Base-by-base conservation (phyloP, 1,284 basidiomycete genomes). In the Puccinia polysora region DNA sequence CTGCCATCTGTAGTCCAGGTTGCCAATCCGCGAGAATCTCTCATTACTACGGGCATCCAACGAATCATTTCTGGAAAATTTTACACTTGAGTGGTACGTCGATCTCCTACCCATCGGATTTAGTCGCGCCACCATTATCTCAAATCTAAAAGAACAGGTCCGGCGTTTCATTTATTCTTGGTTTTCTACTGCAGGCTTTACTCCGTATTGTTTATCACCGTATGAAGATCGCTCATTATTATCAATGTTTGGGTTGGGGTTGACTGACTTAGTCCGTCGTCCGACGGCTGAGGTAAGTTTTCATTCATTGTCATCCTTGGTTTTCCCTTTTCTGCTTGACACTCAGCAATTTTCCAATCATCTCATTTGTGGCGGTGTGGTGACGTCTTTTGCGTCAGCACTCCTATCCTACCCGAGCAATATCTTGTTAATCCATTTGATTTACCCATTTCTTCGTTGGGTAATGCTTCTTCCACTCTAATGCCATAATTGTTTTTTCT, bases 241-340 rank as follows among this genome's bases (percentile, higher is more conserved):
- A 3, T 60, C 58, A 25, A 23, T 38, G 8, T 60, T 60, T 45
- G 40, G 58, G 3, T 45, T 60, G 38, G 58, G 58, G 25, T 23
- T 60, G n/a, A 60, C 58, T 20, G 58, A 60, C 32, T 23, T 60
- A 43, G 58, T 60, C 25, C 20, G 58, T 28, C 58, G 58, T 25
- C 58, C 58, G 5, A 60, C 58, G 5, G 20, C 58, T 18, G 58
- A 60, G 58, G 58, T 60, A 38, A 40, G n/a, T n/a, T n/a, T n/a
- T n/a, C n/a, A n/a, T n/a, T n/a, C n/a, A n/a, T n/a, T n/a, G n/a
- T n/a, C n/a, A n/a, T n/a, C n/a, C n/a, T n/a, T n/a, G n/a, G n/a
- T n/a, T n/a, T n/a, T n/a, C n/a, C n/a, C n/a, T n/a, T n/a, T n/a
- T n/a, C n/a, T n/a, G n/a, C n/a, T n/a, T n/a, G n/a, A n/a, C n/a